phyloP scores from a whole-genome alignment of 495 filamentous ascomycete genomes.

The Tuber microsphaerosporum region DNA sequence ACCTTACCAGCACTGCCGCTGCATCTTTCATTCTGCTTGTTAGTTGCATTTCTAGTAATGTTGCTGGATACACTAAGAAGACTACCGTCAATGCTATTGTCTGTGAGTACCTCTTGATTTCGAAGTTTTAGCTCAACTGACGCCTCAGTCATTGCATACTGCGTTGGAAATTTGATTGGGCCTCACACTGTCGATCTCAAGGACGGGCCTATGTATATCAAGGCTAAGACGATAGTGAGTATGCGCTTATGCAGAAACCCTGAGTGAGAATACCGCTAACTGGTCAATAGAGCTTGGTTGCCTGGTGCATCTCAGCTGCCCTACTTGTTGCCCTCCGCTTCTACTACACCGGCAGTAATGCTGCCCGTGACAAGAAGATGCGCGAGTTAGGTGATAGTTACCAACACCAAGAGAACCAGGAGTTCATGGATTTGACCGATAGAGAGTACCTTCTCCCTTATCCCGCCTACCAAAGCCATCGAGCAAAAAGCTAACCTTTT shows the following conservation, averaged over 20 bases:
- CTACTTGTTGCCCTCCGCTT: background rate
- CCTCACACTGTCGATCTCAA: slow-evolving; percentile 36
- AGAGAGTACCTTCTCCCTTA: slow-evolving; percentile 52
- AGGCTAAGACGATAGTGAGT: background rate
- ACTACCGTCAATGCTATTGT: slow-evolving; percentile 1
- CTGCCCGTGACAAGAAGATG: background rate
- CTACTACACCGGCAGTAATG: background rate
- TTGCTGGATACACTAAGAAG: background rate
- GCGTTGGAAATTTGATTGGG: slow-evolving; percentile 50
- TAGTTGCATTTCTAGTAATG: background rate
- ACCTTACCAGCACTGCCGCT: background rate
- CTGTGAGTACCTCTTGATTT: background rate
- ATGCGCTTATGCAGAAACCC: background rate
- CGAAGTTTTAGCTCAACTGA: background rate
- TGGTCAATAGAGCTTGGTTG: background rate
- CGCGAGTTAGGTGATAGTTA: background rate
- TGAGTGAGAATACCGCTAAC: background rate
- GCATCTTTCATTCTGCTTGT: background rate
- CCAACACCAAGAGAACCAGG: background rate
- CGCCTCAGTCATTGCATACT: slow-evolving; percentile 50
- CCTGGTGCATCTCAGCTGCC: background rate
- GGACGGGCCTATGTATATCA: background rate
- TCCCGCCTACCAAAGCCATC: slow-evolving; percentile 33
- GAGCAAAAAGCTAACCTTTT: background rate
- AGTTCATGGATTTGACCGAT: slow-evolving; percentile 57